Evolutionary conservation across 1,284 basidiomycete genomes (phyloP).

Genomic region (Pseudozyma hubeiensis): DNA sequence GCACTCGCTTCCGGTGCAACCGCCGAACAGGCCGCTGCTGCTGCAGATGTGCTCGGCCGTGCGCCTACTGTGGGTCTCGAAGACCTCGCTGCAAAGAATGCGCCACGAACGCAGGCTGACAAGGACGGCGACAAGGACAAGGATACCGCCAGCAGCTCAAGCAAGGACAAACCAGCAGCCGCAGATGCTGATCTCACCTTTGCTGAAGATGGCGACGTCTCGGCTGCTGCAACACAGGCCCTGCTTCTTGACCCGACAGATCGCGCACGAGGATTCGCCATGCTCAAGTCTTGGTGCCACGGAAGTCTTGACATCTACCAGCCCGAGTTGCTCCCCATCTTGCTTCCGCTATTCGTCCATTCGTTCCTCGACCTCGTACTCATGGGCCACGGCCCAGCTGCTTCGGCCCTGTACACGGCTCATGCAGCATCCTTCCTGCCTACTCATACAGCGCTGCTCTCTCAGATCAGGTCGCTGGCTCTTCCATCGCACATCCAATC

Average conservation of each 20-base stretch:
- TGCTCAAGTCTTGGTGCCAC: constrained; percentile 93
- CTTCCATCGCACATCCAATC: constrained; percentile 83
- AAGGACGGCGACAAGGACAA: constrained; percentile 57
- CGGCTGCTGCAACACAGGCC: constrained; percentile 77
- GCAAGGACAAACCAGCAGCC: constrained; percentile 15
- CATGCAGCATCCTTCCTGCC: constrained; percentile 80
- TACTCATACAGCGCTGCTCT: constrained; percentile 79
- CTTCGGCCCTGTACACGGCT: constrained; percentile 78
- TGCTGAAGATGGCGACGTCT: constrained; percentile 45
- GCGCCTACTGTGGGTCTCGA: constrained; percentile 75
- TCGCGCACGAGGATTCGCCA: constrained; percentile 85
- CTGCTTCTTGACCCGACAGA: constrained; percentile 87
- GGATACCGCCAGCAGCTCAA: constrained; percentile 10
- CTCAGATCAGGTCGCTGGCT: constrained; percentile 83
- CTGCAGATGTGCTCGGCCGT: constrained; percentile 67
- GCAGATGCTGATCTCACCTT: constrained; percentile 36
- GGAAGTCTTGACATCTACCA: constrained; percentile 85
- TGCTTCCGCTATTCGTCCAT: constrained; percentile 96
- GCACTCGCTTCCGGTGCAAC: constrained; percentile 54
- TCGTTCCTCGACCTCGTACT: constrained; percentile 95
- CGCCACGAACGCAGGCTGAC: constrained; percentile 63
- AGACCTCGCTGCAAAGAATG: constrained; percentile 68
- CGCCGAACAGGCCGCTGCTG: constrained; percentile 47
- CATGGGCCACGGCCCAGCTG: constrained; percentile 85
- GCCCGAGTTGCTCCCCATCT: constrained; percentile 89